Base-by-base conservation (phyloP, 768 basidiomycete species). In the Tricholoma bakamatsutake region DNA sequence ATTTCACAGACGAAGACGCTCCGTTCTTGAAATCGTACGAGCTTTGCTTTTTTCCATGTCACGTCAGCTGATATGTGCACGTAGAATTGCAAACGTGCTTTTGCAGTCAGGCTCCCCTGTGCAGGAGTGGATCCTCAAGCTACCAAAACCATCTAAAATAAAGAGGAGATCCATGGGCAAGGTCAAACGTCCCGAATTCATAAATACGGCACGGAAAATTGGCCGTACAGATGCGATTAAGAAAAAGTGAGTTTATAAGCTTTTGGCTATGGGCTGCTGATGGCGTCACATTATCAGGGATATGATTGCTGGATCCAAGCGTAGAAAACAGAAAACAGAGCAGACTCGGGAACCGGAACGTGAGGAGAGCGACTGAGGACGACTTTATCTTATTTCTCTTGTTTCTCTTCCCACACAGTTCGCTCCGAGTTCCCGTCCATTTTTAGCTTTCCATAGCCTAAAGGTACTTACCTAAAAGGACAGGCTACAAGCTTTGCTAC, bases 81-180 rank as follows among this genome's bases (percentile, higher is more conserved):
- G 27, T 60, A 96, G 93, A 48, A 90, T 98, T 67, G 96, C 95
- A 50, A 98, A 98, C 67, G 91, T 98, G n/a, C 81, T 98, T 57
- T 76, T 90, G 18, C 88, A 94, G 65, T 95, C 94, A 0, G 95
- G 96, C 3, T 96, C 90, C 56, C 71, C 79, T 2, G 94, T 97
- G 0, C 92, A 95, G 1, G 90, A 93, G 21, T 99, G 94, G 91
- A 98, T 98, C 60, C 68, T 90, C n/a, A 88, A 89, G 61, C 78
- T 99, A n/a, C 89, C 89, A 18, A 94, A 91, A 67, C 94, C 96
- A 0, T 90, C 90, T 1, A 96, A 93, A 71, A 79, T 93, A 76
- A 88, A 89, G 72, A 85, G 88, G 59, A 83, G 79, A 62, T 76
- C 84, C 65, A 91, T 98, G 83, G 90, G 90, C 55, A 92, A 88